These are phyloP conservation scores for Vachellia pachyceras DNA, from an alignment of 306 rosid genomes.

Conservation along the genomic window DNA sequence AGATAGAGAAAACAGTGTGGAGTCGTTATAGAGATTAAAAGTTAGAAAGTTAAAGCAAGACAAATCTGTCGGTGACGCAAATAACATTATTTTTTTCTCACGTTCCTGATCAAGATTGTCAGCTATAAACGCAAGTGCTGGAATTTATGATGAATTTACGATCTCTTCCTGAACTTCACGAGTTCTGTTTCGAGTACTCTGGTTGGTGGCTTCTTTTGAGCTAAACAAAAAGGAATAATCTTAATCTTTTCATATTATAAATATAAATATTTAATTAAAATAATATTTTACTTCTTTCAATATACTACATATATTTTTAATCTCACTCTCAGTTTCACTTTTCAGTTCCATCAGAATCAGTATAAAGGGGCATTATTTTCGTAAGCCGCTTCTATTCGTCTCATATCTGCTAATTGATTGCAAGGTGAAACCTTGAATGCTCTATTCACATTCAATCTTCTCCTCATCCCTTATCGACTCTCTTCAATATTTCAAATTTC, in stretches of 20 bases:
- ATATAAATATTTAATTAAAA: too few relatives aligned
- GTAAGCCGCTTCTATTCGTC: neutral
- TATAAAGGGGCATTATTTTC: too few relatives aligned
- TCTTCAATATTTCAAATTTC: neutral
- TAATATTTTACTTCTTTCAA: too few relatives aligned
- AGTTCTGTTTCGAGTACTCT: neutral
- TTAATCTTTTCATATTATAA: too few relatives aligned
- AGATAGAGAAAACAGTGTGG: neutral
- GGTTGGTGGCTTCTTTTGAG: neutral
- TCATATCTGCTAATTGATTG: neutral
- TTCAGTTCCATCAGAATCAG: too few relatives aligned
- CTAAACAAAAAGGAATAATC: neutral
- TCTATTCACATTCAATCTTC: neutral
- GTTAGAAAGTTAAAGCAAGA: too few relatives aligned
- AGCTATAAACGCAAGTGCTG: neutral
- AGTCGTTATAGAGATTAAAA: neutral
- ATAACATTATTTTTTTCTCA: neutral
- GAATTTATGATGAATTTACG: too few relatives aligned
- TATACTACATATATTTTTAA: too few relatives aligned
- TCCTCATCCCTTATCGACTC: neutral
- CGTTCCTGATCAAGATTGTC: neutral
- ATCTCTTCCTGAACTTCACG: slow-evolving; percentile 7
- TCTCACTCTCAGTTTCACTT: too few relatives aligned
- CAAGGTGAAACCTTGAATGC: neutral
- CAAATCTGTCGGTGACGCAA: neutral